Conservation (phyloP, 192 early-diverging fungal species). For the Coemansia sp. region DNA sequence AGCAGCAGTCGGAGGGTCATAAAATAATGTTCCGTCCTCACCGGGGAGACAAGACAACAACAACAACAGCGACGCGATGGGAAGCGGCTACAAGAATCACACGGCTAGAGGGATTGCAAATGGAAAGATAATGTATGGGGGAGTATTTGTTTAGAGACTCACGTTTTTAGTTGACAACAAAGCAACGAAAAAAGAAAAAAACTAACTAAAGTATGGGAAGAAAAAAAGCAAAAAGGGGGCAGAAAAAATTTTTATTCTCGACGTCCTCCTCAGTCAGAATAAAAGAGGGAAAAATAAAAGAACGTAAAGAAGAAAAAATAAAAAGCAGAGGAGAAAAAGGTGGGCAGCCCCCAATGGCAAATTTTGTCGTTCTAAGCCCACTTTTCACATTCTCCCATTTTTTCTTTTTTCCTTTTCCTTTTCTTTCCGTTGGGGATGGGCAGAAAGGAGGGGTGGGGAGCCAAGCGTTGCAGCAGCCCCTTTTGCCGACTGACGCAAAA, state of each 20-base stretch:
- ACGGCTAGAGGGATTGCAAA: background rate
- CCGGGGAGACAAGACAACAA: slow-evolving; percentile 4
- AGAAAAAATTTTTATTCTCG: slow-evolving; percentile 9
- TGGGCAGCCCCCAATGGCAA: slow-evolving; percentile 19
- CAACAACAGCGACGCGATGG: background rate
- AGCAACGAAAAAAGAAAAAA: slow-evolving; percentile 14
- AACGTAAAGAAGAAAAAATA: slow-evolving; percentile 30
- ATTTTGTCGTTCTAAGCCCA: slow-evolving; percentile 16
- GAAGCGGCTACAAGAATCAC: too few species aligned
- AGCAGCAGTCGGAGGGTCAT: background rate
- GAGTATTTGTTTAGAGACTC: slow-evolving; percentile 3
- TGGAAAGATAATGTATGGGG: background rate
- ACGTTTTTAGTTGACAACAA: slow-evolving; percentile 18
- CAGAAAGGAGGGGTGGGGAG: background rate
- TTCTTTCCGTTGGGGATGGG: slow-evolving; percentile 19
- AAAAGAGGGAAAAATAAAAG: slow-evolving; percentile 25
- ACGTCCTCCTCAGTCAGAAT: slow-evolving; percentile 17
- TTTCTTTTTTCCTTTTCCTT: background rate
- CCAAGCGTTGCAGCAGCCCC: background rate
- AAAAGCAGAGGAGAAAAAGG: slow-evolving; percentile 52
- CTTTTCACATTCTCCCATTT: slow-evolving; percentile 3
- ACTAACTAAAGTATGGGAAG: slow-evolving; percentile 10
- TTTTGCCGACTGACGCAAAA: slow-evolving; percentile 14
- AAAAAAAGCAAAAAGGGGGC: slow-evolving; percentile 13
- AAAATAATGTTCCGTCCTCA: background rate